Base-by-base conservation (phyloP, 1,284 basidiomycete genomes). In the Caloboletus firmus region DNA sequence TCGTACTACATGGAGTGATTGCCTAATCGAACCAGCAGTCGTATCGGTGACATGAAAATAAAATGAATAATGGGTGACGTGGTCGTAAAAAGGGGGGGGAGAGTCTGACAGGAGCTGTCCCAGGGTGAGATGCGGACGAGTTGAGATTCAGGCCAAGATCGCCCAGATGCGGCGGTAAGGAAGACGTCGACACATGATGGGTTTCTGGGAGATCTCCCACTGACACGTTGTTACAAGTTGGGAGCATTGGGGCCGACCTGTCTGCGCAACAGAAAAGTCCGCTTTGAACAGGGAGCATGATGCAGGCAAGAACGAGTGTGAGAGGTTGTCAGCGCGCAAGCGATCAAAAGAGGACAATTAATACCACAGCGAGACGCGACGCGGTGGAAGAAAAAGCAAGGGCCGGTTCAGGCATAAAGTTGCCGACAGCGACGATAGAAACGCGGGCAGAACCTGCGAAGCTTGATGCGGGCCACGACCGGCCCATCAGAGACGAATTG, bases 91-190 rank as follows among this genome's bases (percentile, higher is more conserved):
- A 8, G 26, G 26, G 6, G 1, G 26, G 26, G 26, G n/a, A n/a
- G n/a, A n/a, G n/a, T n/a, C n/a, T n/a, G 62, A 65, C 66, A 68
- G 61, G 64, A 67, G 66, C 60, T 63, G 62, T 66, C 63, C 50
- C 57, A 62, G 59, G 56, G 55, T 46, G 49, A 31, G 42, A 57
- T 43, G 44, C 4, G 26, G 35, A 56, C 30, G 47, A 34, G 36
- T 1, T 30, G 52, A 59, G 59, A 64, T 63, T 54, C 52, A 51
- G 47, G 49, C 5, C 50, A n/a, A 54, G 61, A 62, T 61, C 60
- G 45, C 9, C 51, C 49, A 62, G 52, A 66, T 64, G 46, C 37
- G 59, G 62, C 34, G 56, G 61, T 51, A 24, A 34, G 31, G 13
- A 37, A 52, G 24, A 28, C 28, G 59, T 43, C 45, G 43, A 52